phyloP scores from a whole-genome alignment of 805 yeast genomes.

The Barnettozyma wickerhamii region DNA sequence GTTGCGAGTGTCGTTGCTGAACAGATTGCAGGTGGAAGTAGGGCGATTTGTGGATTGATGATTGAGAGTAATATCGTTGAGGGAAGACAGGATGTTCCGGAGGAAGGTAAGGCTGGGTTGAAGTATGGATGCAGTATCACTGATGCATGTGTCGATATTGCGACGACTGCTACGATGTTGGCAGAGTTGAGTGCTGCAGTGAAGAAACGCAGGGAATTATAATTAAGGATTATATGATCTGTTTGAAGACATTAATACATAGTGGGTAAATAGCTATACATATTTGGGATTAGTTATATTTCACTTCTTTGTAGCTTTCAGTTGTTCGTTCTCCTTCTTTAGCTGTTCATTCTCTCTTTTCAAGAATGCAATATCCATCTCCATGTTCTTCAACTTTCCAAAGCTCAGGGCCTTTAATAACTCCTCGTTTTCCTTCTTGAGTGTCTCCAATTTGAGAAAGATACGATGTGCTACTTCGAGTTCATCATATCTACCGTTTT shows the following conservation, averaged over 20 bases:
- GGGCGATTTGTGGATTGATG: conserved; percentile 87
- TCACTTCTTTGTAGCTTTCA: conserved; percentile 1
- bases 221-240: too few species aligned
- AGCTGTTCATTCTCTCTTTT: conserved; percentile 47
- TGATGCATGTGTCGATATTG: conserved; percentile 97
- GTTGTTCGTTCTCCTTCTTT: conserved; percentile 25
- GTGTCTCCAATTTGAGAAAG: conserved; percentile 51
- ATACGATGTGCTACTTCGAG: conserved; percentile 74
- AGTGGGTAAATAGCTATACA: background rate
- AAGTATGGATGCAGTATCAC: conserved; percentile 94
- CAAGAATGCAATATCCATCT: conserved; percentile 61
- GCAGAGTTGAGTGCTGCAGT: conserved; percentile 75
- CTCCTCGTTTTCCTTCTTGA: conserved; percentile 66
- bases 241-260: too few species aligned
- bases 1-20: conserved; percentile 76
- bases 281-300: background rate
- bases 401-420: conserved; percentile 66
- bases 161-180: conserved; percentile 70
- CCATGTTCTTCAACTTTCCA: conserved; percentile 70
- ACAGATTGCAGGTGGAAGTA: conserved; percentile 74
- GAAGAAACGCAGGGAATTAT: conserved; percentile 56
- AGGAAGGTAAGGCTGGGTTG: conserved; percentile 69
- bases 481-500: conserved; percentile 63
- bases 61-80: conserved; percentile 89
- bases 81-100: conserved; percentile 87